A percentile compares a stretch with the other conserved stretches of the same genome.
phyloP scores from a whole-genome alignment of 2,329 filamentous ascomycete species.

The Cordyceps tenuipes region DNA sequence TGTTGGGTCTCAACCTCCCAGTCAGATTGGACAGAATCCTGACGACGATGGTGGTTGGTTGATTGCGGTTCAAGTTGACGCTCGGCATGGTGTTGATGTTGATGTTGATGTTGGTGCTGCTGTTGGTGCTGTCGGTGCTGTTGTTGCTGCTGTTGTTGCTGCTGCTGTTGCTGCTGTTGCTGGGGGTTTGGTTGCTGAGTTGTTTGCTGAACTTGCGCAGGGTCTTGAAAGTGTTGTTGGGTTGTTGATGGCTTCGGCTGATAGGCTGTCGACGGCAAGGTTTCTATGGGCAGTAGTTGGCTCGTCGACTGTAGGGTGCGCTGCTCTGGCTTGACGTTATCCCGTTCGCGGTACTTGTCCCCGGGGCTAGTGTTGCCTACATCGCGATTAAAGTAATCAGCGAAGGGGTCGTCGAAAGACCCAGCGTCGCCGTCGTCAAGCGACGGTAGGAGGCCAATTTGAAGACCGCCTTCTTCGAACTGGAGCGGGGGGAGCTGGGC shows the following conservation, averaged over 20 bases:
- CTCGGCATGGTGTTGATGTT: not conserved
- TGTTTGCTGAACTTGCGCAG: not conserved
- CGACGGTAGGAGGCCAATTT: slow-evolving; percentile 11
- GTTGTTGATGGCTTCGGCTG: not conserved
- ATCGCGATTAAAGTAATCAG: not conserved
- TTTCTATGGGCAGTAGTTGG: not conserved
- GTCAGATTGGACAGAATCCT: not conserved
- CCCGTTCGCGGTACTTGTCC: not conserved
- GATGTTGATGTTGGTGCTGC: not conserved
- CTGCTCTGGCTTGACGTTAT: not conserved
- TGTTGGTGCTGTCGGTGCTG: not conserved
- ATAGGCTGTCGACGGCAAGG: not conserved
- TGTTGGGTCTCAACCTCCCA: not conserved
- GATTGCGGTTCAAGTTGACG: not conserved
- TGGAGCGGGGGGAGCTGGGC: slow-evolving; percentile 13
- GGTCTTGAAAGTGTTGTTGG: not conserved
- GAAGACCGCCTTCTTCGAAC: slow-evolving; percentile 10
- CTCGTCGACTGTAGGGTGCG: not conserved
- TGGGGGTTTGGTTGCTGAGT: not conserved
- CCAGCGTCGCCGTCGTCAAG: not conserved
- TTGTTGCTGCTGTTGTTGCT: not conserved
- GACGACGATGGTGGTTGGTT: not conserved
- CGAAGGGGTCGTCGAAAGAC: not conserved
- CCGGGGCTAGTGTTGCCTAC: not conserved
- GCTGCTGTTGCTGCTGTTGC: not conserved